Evolutionary conservation across 2,329 filamentous ascomycete species (phyloP).

Genomic region (Aspergillus chevalieri): DNA sequence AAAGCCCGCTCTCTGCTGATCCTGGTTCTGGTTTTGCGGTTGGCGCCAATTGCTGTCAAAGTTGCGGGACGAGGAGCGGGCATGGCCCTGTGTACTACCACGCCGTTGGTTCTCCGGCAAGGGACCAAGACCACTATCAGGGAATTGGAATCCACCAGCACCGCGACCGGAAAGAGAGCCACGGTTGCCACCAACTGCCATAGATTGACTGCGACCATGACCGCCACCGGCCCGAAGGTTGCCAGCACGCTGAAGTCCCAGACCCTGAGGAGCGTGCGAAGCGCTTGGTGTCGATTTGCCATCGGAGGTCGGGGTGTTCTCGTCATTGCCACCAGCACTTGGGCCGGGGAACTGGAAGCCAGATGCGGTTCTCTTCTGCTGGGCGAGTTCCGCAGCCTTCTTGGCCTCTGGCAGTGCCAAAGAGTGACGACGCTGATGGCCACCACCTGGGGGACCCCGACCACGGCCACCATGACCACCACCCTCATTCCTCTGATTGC

Average conservation of each 20-base stretch:
- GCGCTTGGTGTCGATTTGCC: conserved; percentile 35
- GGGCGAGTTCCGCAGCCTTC: conserved; percentile 91
- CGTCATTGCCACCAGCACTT: conserved; percentile 50
- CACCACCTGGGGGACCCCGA: conserved; percentile 62
- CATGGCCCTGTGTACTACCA: conserved; percentile 67
- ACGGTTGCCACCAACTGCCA: conserved; percentile 57
- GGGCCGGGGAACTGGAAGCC: conserved; percentile 91
- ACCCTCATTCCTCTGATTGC: conserved; percentile 67
- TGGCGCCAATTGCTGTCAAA: conserved; percentile 98
- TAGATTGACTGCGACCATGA: conserved; percentile 45
- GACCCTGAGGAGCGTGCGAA: conserved; percentile 54
- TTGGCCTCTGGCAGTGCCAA: conserved; percentile 92
- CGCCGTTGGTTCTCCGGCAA: conserved; percentile 66
- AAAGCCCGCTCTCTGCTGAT: conserved; percentile 52
- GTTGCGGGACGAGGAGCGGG: conserved; percentile 78
- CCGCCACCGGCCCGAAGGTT: conserved; percentile 84
- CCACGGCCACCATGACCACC: conserved; percentile 65
- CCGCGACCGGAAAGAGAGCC: conserved; percentile 58
- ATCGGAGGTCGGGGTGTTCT: conserved; percentile 52
- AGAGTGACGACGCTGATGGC: conserved; percentile 91
- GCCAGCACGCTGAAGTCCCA: conserved; percentile 61
- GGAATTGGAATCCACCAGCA: conserved; percentile 68
- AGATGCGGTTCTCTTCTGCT: conserved; percentile 91
- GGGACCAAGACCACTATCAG: conserved; percentile 46
- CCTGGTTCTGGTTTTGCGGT: conserved; percentile 52